phyloP scores from a whole-genome alignment of 805 yeast species.

The Pichia gijzeniarum region DNA sequence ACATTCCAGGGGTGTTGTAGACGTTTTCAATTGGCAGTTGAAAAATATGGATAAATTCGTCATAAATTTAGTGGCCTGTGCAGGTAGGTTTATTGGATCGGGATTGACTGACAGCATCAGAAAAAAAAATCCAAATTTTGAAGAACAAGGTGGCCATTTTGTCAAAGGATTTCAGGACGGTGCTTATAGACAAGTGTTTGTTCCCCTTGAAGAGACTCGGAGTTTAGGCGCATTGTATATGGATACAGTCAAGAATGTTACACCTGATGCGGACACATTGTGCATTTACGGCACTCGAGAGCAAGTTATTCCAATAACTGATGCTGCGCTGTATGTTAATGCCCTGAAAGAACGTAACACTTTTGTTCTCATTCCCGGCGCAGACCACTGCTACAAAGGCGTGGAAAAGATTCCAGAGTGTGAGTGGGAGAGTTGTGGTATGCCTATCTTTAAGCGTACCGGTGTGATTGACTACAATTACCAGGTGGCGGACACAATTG shows the following conservation, averaged over 20 bases:
- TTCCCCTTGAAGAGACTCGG: conserved; percentile 45
- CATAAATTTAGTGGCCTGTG: conserved; percentile 64
- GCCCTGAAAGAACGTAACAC: conserved; percentile 51
- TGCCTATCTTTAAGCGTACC: conserved; percentile 29
- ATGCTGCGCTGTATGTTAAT: conserved; percentile 54
- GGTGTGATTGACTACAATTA: conserved; percentile 51
- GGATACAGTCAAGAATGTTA: conserved; percentile 26
- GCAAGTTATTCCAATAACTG: conserved; percentile 55
- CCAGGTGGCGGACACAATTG: conserved; percentile 43
- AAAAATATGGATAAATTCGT: conserved; percentile 32
- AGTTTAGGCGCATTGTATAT: conserved; percentile 47
- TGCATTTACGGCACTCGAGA: conserved; percentile 72
- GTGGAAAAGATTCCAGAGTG: conserved; percentile 30
- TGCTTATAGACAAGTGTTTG: conserved; percentile 32
- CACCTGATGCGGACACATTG: conserved; percentile 42
- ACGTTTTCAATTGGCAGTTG: conserved; percentile 68
- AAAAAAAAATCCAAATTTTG: conserved; percentile 33
- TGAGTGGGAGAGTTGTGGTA: conserved; percentile 16
- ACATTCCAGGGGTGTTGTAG: conserved; percentile 77
- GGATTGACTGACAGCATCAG: conserved; percentile 39
- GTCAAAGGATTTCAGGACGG: conserved; percentile 47
- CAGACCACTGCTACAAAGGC: conserved; percentile 81
- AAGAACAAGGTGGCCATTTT: conserved; percentile 34
- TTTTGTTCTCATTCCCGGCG: conserved; percentile 52
- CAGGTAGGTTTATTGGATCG: conserved; percentile 58